phyloP scores from a whole-genome alignment of 2,329 filamentous ascomycete species.

The Cadophora sp. region DNA sequence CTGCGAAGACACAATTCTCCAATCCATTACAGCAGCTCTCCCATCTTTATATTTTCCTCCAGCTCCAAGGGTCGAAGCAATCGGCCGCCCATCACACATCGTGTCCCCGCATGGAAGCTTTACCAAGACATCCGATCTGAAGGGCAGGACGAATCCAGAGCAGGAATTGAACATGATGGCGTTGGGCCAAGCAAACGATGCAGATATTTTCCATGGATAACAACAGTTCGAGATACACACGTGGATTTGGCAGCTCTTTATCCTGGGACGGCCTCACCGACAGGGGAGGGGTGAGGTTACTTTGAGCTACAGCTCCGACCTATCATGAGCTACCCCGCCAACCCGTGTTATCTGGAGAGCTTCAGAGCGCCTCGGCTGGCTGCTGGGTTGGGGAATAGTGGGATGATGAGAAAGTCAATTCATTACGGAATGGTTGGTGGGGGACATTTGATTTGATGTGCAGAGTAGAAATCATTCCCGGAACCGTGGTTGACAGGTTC shows the following conservation, averaged over 20 bases:
- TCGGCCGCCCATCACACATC: conserved; percentile 13
- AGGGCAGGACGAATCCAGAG: conserved; percentile 1
- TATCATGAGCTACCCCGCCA: conserved; percentile 15
- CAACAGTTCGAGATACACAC: background rate
- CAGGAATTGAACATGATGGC: conserved; percentile 4
- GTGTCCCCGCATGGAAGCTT: conserved; percentile 11
- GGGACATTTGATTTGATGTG: background rate
- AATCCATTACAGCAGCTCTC: background rate
- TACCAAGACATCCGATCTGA: background rate
- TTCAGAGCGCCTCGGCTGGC: background rate
- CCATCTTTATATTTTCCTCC: background rate
- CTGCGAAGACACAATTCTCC: background rate
- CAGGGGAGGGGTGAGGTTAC: background rate
- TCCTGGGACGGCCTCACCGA: conserved; percentile 9
- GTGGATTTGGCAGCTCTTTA: conserved; percentile 3
- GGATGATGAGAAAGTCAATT: background rate
- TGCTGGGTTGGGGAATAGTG: background rate
- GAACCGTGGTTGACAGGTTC: background rate
- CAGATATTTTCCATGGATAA: conserved; percentile 16
- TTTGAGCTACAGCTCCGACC: conserved; percentile 2
- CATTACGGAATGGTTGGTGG: background rate
- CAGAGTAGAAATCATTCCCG: background rate
- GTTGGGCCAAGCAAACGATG: conserved; percentile 11
- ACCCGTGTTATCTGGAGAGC: conserved; percentile 9
- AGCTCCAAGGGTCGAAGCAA: background rate